Evolutionary conservation across 805 yeast genomes (phyloP), one percentile per base, ranked within the genome.

Genomic region (Lipomyces lipofer): DNA sequence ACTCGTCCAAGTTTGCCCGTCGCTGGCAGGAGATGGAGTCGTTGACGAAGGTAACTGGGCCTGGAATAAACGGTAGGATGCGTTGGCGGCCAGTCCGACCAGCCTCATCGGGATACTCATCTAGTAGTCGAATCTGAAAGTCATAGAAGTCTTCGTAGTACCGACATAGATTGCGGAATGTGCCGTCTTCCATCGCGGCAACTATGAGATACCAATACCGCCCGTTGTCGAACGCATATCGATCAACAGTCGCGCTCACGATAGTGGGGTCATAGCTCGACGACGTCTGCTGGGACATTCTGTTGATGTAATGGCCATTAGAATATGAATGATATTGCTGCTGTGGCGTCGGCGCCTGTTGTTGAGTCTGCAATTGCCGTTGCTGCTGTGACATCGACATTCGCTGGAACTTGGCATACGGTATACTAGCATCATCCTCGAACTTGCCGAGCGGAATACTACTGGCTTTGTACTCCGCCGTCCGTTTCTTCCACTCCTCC

Each of bases 121-220:
- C 94, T 47, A 92, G 75, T 47, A 94, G 74, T 58, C 78, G 81
- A 49, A 90, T 90, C 69, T 94, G 99, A 67, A 91, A 80, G 68
- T 94, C 96, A 70, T 91, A 94, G 68, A 94, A 94, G 72, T 94
- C 99, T 69, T 92, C 97, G 71, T 94, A 94, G 71, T 80, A 91
- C 56, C 99, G 78, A 70, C 94, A 89, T 59, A 94, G 74, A 56
- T 82, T 81, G 54, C 97, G 77, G 19, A 71, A 69, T 49, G 77
- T 76, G n/a, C 92, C 94, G 67, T 84, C 82, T 15, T 84, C 77
- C 60, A 88, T 71, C 52, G 79, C 76, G 24, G 86, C 88, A 30
- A 78, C 74, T 3, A 92, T 80, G 52, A 88, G 78, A 22, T 86
- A 92, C 88, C 96, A 92, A 71, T 88, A 92, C 58, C 95, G 80